Percentiles rank a stretch among this genome's conserved stretches.
Conservation (phyloP, 2,329 filamentous ascomycete genomes). For the Verticillium nubilum region DNA sequence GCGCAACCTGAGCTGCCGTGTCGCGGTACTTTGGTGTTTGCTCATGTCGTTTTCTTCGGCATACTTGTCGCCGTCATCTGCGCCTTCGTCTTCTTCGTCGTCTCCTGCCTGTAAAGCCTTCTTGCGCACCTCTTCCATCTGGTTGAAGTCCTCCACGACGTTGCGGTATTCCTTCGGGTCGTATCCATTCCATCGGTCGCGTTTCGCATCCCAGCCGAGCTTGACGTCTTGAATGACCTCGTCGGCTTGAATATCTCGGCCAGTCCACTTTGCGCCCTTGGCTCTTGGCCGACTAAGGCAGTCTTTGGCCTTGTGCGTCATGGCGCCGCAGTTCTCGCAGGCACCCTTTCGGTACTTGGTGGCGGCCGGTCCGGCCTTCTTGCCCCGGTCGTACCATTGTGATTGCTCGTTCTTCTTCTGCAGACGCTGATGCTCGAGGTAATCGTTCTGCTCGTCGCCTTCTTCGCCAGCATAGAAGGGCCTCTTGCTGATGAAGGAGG, state of each 20-base stretch:
- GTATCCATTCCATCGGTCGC: constrained; percentile 98
- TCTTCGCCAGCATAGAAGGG: constrained; percentile 89
- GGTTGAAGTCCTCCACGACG: constrained; percentile 85
- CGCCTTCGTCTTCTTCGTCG: constrained; percentile 41
- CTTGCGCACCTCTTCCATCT: constrained; percentile 71
- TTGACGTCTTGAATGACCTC: constrained; percentile 80
- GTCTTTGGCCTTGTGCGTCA: constrained; percentile 94
- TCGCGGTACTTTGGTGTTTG: constrained; percentile 83
- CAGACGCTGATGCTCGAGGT: constrained; percentile 92
- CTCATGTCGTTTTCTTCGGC: constrained; percentile 97
- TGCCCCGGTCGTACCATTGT: constrained; percentile 90
- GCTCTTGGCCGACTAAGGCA: constrained; percentile 86
- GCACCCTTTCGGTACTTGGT: constrained; percentile 98
- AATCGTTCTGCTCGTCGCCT: constrained; percentile 66
- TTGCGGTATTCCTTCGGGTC: constrained; percentile 78
- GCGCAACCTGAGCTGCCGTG: constrained; percentile 81
- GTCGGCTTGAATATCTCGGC: constrained; percentile 89
- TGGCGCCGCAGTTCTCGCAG: constrained; percentile 96
- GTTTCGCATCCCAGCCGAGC: constrained; percentile 93
- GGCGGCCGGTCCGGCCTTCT: constrained; percentile 76
- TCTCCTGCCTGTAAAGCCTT: constrained; percentile 40
- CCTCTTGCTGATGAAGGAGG: constrained; percentile 94
- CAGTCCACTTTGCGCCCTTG: constrained; percentile 85
- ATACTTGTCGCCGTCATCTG: constrained; percentile 66
- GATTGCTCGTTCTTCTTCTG: constrained; percentile 70